phyloP scores from a whole-genome alignment of 2,329 filamentous ascomycete species.

The Corinectria fuckeliana region DNA sequence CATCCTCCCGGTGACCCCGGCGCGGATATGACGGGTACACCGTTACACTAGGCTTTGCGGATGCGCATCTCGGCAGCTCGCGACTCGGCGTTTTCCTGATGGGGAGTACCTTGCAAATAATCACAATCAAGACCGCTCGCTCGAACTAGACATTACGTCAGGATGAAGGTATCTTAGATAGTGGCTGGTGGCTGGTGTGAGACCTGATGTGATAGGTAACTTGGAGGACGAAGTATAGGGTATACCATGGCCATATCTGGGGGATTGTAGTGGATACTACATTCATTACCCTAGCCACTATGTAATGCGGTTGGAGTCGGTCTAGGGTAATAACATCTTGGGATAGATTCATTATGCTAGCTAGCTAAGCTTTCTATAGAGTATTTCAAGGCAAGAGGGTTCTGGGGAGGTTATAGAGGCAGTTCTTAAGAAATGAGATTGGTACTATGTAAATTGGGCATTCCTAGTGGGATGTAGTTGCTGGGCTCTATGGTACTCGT shows the following conservation, averaged over 20 bases:
- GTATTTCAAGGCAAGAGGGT: not conserved
- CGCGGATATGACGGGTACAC: not conserved
- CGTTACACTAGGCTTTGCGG: not conserved
- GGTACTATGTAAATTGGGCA: not conserved
- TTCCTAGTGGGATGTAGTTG: not conserved
- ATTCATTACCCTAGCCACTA: not conserved
- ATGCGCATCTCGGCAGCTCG: not conserved
- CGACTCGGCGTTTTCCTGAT: not conserved
- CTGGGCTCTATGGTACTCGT: not conserved
- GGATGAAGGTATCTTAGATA: too few relatives aligned
- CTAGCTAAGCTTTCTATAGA: too few relatives aligned
- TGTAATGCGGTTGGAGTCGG: not conserved
- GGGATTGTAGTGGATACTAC: not conserved
- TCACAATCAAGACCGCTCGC: not conserved
- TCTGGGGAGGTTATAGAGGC: not conserved
- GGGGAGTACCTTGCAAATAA: not conserved
- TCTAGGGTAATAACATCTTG: not conserved
- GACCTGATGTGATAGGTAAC: too few relatives aligned
- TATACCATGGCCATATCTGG: too few relatives aligned
- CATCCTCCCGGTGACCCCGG: not conserved
- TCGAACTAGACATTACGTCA: too few relatives aligned
- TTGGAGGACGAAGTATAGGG: not conserved
- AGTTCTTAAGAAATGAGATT: not conserved
- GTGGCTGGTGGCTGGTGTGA: too few relatives aligned
- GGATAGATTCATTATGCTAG: not conserved